Base-by-base conservation (phyloP, 2,329 filamentous ascomycete genomes). In the Mycosphaerella arachidis region DNA sequence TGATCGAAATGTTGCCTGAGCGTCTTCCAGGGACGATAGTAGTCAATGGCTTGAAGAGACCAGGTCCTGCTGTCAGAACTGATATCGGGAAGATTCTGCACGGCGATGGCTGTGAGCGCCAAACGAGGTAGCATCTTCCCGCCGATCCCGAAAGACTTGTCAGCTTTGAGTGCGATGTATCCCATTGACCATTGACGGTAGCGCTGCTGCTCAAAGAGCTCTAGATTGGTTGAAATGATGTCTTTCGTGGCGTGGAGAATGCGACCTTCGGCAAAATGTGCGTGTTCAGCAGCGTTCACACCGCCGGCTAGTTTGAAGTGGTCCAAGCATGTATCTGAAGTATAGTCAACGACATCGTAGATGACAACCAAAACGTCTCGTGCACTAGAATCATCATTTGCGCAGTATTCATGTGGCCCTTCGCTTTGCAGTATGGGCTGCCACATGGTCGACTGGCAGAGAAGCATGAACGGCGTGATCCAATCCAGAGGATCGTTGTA, bases 401-500 rank as follows among this genome's bases (percentile, higher is more conserved):
- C n/a, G n/a, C n/a, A n/a, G n/a, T n/a, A n/a, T n/a, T 12, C 16
- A 43, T n/a, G 37, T 6, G 37, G 12, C 12, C 4, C 37, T 1
- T 43, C 37, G 37, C 37, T 43, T n/a, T 16, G 37, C 37, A 43
- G 37, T 43, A 43, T 18, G 3, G 37, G 37, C 37, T 43, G 37
- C 37, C 37, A n/a, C 16, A 7, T 43, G 6, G 16, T 16, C 12
- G 3, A 43, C n/a, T 3, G 37, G 16, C n/a, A n/a, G 16, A 43
- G 37, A 43, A 43, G 37, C 37, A 43, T 43, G 16, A 43, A 43
- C 37, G 37, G 16, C 12, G 37, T 43, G 6, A 16, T 16, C 12
- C 37, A 43, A 65, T 56, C 58, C 61, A 65, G 33, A 65, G 46
- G 12, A 58, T 12, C n/a, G 61, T 58, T 18, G 53, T 30, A 7